Base-by-base conservation (phyloP, 345 rosid genomes). In the Lumnitzera racemosa region DNA sequence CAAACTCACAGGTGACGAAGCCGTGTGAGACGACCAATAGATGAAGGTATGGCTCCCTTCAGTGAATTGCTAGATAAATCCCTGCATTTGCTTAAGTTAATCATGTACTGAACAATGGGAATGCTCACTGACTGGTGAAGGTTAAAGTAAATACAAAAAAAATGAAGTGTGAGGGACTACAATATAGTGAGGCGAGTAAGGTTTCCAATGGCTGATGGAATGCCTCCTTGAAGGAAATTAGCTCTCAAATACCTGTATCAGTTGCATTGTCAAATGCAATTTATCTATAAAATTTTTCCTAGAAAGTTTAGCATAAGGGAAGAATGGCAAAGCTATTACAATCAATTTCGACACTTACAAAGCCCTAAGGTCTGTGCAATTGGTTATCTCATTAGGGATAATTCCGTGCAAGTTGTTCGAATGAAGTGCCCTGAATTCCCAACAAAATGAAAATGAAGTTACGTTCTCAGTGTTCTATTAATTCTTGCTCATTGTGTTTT, bases 61-160 rank as follows among this genome's bases (percentile, higher is more conserved):
- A 92, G 71, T 31, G 74, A 72, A 80, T 92, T 92, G 85, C 98
- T 92, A 46, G 98, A 92, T 66, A 92, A 71, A 77, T 92, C 98
- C 80, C 98, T 92, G 53, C 72, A 81, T 55, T 52, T 2, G 17
- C 59, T 46, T 55, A 15, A 68, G 51, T 16, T 23, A 49, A 49
- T 5, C 41, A 49, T 36, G 43, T 36, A 36, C 11, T 36, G 9
- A 36, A 36, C 43, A 36, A 36, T 36, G 43, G 15, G 53, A 20
- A 13, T 60, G 11, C 8, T 1, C 47, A 51, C 36, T 11, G 17
- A 54, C n/a, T 15, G 59, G 47, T 46, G 41, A 54, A 47, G 25
- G n/a, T 4, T 14, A 49, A 58, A 51, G 57, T 23, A 51, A 31
- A 55, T 51, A 53, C 13, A 56, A 29, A 55, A 27, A 0, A 47